Conservation (phyloP, 2,329 filamentous ascomycete species). For the Ophiostoma populinum region DNA sequence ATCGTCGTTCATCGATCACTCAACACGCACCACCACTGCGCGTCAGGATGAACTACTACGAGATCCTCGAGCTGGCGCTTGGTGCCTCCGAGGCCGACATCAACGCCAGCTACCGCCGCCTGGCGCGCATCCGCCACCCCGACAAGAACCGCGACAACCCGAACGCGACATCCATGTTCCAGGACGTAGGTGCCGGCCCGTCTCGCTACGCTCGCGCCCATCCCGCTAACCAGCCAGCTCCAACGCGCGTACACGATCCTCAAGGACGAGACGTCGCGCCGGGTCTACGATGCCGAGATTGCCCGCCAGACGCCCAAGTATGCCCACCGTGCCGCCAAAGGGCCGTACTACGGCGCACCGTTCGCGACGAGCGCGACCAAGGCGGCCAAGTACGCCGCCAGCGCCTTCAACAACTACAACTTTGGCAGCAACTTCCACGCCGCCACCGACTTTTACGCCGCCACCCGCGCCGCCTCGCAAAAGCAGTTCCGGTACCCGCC, state of each 20-base stretch:
- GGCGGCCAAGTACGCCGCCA: too few species aligned
- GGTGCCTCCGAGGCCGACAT: slow-evolving; percentile 9
- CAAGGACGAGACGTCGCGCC: slow-evolving; percentile 7
- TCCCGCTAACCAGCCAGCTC: too few species aligned
- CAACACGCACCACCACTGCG: too few species aligned
- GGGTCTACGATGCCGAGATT: slow-evolving; percentile 7
- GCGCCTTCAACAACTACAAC: not conserved
- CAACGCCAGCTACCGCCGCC: slow-evolving; percentile 11
- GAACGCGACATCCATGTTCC: slow-evolving; percentile 13
- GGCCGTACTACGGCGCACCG: too few species aligned
- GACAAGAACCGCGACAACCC: slow-evolving; percentile 14
- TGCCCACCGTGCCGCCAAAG: not conserved
- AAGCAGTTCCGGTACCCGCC: not conserved
- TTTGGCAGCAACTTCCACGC: not conserved
- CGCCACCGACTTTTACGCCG: not conserved
- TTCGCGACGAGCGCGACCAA: too few species aligned
- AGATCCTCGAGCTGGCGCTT: slow-evolving; percentile 10
- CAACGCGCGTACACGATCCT: slow-evolving; percentile 13
- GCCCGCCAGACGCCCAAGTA: not conserved
- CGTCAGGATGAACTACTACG: slow-evolving; percentile 14
- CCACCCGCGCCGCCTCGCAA: not conserved
- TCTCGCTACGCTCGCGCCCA: too few species aligned
- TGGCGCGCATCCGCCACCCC: slow-evolving; percentile 13
- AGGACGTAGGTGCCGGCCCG: too few species aligned
- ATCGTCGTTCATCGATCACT: too few species aligned